Base-by-base conservation (phyloP, 352 stramenopile genomes). In the Phytophthora cryptogea region DNA sequence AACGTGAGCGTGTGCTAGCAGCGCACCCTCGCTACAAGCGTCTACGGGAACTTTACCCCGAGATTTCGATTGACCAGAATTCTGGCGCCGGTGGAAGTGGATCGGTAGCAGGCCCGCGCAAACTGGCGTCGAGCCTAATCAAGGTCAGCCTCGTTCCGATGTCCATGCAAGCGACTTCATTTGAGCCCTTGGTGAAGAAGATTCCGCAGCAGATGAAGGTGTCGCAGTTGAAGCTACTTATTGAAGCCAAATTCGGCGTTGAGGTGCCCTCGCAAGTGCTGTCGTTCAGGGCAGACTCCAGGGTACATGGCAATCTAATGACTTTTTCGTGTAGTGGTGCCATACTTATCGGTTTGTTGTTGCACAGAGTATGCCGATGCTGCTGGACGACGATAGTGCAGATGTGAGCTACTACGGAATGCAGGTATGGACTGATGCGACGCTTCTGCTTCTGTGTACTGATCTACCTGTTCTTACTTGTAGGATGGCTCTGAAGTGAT, bases 131-230 rank as follows among this genome's bases (percentile, higher is more conserved):
- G 0, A 91, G 76, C 33, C 54, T 90, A n/a, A 67, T 90, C 13
- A 74, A 78, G 33, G 77, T 90, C 31, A 86, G 62, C 50, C 81
- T 93, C 35, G 56, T 91, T 8, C 80, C 80, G 0, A 89, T 91
- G 78, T 88, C 80, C 2, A 90, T 90, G 72, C 69, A 83, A 49
- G 81, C 84, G 1, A 88, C 76, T 5, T 72, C 77, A 7, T 78
- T 90, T 13, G 78, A 93, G 26, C 64, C 78, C 28, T 63, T 93
- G 54, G 49, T 63, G 4, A 93, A 93, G 65, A 80, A 78, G 5
- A 76, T 93, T 20, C 80, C 84, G 8, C 72, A 89, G 37, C 83
- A 81, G 50, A 91, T 93, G 81, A 91, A 84, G 60, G 70, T 93
- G 8, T 74, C 75, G 13, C 79, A 91, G 60, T 45, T 93, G 8